These are phyloP conservation scores for Rhodotorula diobovata DNA, from an alignment of 768 basidiomycete species.

Conservation along the genomic window DNA sequence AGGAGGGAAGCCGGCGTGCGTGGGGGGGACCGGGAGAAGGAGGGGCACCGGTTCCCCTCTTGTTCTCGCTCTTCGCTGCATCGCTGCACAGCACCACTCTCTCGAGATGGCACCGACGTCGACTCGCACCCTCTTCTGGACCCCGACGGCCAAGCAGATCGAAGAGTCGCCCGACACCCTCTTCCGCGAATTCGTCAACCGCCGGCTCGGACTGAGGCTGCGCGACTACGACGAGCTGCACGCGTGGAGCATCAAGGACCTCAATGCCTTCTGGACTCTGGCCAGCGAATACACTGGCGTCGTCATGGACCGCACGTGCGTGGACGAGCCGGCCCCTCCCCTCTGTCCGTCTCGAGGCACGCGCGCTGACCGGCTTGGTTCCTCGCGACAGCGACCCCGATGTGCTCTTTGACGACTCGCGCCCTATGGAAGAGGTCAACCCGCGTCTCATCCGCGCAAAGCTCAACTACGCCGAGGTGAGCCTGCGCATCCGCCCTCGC, in stretches of 20 bases:
- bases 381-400: not conserved
- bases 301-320: conserved; percentile 35
- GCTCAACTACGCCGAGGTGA: conserved; percentile 37
- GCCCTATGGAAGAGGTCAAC: conserved; percentile 31
- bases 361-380: too few relatives aligned
- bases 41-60: too few relatives aligned
- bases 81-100: too few relatives aligned
- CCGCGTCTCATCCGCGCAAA: conserved; percentile 16
- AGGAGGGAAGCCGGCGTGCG: too few relatives aligned
- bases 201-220: conserved; percentile 11
- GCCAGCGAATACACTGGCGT: conserved; percentile 34
- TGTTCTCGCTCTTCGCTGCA: too few relatives aligned
- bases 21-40: too few relatives aligned
- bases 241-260: conserved; percentile 17
- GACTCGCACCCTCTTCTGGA: conserved; percentile 27
- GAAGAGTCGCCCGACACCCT: conserved; percentile 11
- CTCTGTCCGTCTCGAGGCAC: too few relatives aligned
- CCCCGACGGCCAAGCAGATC: conserved; percentile 11
- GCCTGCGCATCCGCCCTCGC: not conserved
- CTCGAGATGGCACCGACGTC: conserved; percentile 10
- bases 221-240: conserved; percentile 37
- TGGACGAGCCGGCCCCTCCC: not conserved
- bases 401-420: conserved; percentile 29
- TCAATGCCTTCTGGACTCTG: conserved; percentile 38
- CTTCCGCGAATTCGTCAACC: conserved; percentile 38